These are phyloP conservation scores for Tulasnella sp. DNA, from an alignment of 768 basidiomycete species.

Conservation along the genomic window DNA sequence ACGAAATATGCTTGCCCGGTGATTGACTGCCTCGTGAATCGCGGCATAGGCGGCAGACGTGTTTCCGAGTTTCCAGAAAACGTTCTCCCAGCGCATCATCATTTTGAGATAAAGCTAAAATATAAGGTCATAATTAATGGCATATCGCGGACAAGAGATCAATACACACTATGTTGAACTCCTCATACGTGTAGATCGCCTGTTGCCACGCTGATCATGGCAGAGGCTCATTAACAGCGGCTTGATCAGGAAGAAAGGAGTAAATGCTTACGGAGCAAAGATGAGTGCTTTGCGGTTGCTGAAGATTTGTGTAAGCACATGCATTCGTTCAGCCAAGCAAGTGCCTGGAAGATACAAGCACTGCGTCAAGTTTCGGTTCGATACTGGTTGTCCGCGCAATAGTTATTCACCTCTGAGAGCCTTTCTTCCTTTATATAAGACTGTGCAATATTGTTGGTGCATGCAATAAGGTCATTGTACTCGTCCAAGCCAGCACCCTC, in stretches of 20 bases:
- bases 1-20: background rate
- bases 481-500: background rate
- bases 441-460: constrained; percentile 13
- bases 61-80: constrained; percentile 46
- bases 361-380: too few relatives aligned
- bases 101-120: constrained; percentile 39
- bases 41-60: constrained; percentile 44
- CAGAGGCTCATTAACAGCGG: background rate
- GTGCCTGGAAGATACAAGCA: background rate
- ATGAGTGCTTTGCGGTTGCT: background rate
- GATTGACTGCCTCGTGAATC: constrained; percentile 19
- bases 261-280: background rate
- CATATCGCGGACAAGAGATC: background rate
- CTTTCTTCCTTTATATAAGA: background rate
- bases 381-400: background rate
- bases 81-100: constrained; percentile 39
- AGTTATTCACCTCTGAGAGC: background rate
- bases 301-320: background rate
- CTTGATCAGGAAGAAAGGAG: too few relatives aligned
- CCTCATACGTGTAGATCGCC: background rate
- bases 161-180: background rate
- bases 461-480: background rate
- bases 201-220: background rate
- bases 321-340: constrained; percentile 10
- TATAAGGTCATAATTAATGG: background rate